Base-by-base conservation (phyloP, 1,284 basidiomycete genomes). In the Pseudozyma flocculosa region DNA sequence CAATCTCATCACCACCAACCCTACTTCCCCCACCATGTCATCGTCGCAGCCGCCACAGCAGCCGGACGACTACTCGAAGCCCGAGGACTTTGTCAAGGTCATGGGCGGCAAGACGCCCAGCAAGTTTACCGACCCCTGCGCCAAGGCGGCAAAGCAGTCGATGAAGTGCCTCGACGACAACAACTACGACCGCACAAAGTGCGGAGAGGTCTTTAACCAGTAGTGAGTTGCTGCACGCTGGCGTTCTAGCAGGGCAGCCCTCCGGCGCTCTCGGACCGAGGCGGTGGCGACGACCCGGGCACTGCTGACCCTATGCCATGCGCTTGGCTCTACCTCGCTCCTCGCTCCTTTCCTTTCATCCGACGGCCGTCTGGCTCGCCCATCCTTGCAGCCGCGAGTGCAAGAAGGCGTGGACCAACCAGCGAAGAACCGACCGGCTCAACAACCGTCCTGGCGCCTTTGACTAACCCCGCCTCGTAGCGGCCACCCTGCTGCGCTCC, bases 81-180 rank as follows among this genome's bases (percentile, higher is more conserved):
- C 70, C 13, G 48, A 57, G 19, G 70, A 72, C 45, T 51, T 70
- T 40, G 49, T 70, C 44, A 44, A 51, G 21, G 61, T 71, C 21
- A 63, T 69, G 60, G 59, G 54, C 15, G 51, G 65, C 52, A 73
- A 75, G 37, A 59, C 63, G 8, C 61, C 71, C 5, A 62, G 61
- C 22, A 70, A 74, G 50, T 74, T 46, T 42, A 67, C 66, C 14
- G 75, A 76, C 41, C 75, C 75, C 0, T 76, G 75, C 45, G 68
- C 64, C 24, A 58, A 70, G n/a, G 75, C 75, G 0, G 70, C 74
- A 22, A 58, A 69, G 45, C 62, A 69, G 23, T 66, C 60, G 13
- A 76, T 77, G 71, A 64, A 69, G 47, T 77, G 75, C 38, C 57
- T 77, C 29, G 73, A 76, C 50, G 62, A 65, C 18, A 48, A 77